These are phyloP conservation scores for Solanum lycopersicoides DNA, from an alignment of 257 asterid species.

Conservation along the genomic window DNA sequence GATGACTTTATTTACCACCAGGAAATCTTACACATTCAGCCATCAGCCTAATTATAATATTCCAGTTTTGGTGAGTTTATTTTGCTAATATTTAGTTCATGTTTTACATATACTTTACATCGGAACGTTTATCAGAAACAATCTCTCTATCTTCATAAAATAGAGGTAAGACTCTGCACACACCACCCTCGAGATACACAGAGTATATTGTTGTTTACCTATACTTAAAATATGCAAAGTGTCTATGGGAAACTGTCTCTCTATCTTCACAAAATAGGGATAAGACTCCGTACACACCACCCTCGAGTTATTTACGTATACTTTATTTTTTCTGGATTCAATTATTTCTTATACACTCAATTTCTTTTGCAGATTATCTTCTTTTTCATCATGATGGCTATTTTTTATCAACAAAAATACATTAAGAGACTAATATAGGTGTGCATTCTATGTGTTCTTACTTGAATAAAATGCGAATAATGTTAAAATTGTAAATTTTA, in stretches of 20 bases:
- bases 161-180: background rate
- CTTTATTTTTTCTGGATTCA: background rate
- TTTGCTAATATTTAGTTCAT: background rate
- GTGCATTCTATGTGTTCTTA: background rate
- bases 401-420: background rate
- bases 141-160: rapidly evolving
- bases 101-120: background rate
- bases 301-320: background rate
- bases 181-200: rapidly evolving
- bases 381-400: constrained; percentile 44
- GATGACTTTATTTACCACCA: constrained; percentile 12
- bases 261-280: no score
- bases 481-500: background rate
- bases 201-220: background rate
- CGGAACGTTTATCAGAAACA: background rate
- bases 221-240: no score
- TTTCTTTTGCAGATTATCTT: constrained; percentile 46
- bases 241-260: no score
- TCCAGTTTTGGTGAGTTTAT: constrained; percentile 40
- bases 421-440: background rate
- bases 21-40: constrained; percentile 42
- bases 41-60: constrained; percentile 30
- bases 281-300: no score
- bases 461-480: background rate
- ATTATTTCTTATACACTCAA: background rate